Evolutionary conservation across 768 basidiomycete species (phyloP).

Genomic region (Leucocoprinus sp.): DNA sequence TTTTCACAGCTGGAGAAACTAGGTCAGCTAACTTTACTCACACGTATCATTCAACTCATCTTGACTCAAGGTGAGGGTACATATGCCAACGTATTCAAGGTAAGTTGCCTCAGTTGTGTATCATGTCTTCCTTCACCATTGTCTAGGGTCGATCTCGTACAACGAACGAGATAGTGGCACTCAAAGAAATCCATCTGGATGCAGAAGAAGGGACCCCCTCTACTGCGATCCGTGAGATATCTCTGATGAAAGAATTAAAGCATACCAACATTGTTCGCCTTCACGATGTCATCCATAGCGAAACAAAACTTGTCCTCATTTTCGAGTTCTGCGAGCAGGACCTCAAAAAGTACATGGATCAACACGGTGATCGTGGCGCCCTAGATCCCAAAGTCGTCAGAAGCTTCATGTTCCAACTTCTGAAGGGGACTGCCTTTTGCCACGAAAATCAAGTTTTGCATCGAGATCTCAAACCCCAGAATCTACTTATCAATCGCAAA

Average conservation of each 20-base stretch:
- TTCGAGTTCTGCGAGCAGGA: conserved; percentile 99
- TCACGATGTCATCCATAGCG: conserved; percentile 98
- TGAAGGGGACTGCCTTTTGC: conserved; percentile 96
- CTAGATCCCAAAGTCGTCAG: conserved; percentile 85
- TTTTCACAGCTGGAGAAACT: conserved; percentile 74
- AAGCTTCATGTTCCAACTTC: conserved; percentile 96
- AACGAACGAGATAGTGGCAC: conserved; percentile 96
- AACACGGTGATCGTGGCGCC: conserved; percentile 92
- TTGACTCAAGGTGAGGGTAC: conserved; percentile 70
- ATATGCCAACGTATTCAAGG: conserved; percentile 97
- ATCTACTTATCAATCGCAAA: conserved; percentile 93
- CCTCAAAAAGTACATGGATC: conserved; percentile 99
- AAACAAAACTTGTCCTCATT: conserved; percentile 94
- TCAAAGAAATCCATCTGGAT: conserved; percentile 99
- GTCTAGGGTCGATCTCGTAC: conserved; percentile 84
- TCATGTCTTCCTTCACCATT: not conserved
- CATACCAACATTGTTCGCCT: conserved; percentile 98
- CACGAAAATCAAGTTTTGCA: conserved; percentile 98
- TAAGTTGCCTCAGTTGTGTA: conserved; percentile 20
- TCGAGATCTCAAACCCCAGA: conserved; percentile 97
- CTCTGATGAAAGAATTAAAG: conserved; percentile 98
- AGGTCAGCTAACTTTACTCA: conserved; percentile 43
- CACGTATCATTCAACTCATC: conserved; percentile 28
- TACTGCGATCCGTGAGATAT: conserved; percentile 98
- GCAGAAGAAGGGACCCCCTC: conserved; percentile 98